Base-by-base conservation (phyloP, 176 grass and related monocot genomes). In the Zea luxurians region DNA sequence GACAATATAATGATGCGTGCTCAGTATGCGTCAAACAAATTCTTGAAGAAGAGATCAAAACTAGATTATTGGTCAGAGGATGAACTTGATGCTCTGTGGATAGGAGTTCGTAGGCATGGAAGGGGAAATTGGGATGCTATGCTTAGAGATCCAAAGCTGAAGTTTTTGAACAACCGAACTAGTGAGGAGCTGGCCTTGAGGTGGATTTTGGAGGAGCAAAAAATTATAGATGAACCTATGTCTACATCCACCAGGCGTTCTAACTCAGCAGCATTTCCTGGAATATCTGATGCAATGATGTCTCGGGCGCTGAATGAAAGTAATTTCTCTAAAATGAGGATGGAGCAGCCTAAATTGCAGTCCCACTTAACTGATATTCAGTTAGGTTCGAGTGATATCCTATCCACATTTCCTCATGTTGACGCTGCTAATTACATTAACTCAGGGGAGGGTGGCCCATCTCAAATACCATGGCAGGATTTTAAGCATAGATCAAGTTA, bases 71-170 rank as follows among this genome's bases (percentile, higher is more conserved):
- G 96, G 96, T 93, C 96, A 50, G 96, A 99, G 88, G 96, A 99
- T 78, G 92, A 99, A 71, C 87, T 99, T 66, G 96, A 99, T 80
- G 86, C 88, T 87, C 82, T 99, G 78, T 99, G 96, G 96, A 95
- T 99, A 77, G 92, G 96, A 71, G 96, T 99, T 64, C 89, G 96
- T 78, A 92, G 96, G 74, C 92, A 99, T 82, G 96, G 92, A 82
- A 89, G 84, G 76, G 96, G 96, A 81, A 99, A 91, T 74, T 99
- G 96, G 96, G 96, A 93, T 72, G 79, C 71, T 46, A 99, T 99
- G 96, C 92, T 99, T 54, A 80, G 86, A 80, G 96, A 99, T 92
- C 92, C 90, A 57, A 95, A 87, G 64, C 65, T 99, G 66, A 92
- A 86, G 59, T 99, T 99, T 75, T 83, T 93, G 71, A 90, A 81